A percentile compares a stretch with the other conserved stretches of the same genome.
These are phyloP conservation scores for Elsinoe perseae DNA, from an alignment of 2,329 filamentous ascomycete species.

Conservation along the genomic window DNA sequence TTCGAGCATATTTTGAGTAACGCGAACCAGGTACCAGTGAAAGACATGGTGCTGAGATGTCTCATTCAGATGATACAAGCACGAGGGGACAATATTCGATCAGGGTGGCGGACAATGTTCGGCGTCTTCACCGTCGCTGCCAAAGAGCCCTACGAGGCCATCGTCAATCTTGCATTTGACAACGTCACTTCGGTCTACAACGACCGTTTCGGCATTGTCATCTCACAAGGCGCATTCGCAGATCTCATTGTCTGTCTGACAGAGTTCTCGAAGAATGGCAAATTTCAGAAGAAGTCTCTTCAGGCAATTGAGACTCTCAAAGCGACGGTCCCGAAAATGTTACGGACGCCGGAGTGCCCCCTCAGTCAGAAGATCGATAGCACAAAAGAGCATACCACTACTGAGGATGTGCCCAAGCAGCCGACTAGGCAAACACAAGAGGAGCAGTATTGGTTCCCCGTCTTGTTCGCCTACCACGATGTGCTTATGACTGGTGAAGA, in stretches of 20 bases:
- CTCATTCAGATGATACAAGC: slow-evolving; percentile 99
- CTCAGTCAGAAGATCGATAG: slow-evolving; percentile 59
- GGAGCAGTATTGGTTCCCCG: slow-evolving; percentile 97
- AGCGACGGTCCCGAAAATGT: slow-evolving; percentile 87
- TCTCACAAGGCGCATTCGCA: slow-evolving; percentile 92
- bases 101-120: slow-evolving; percentile 99
- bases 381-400: slow-evolving; percentile 41
- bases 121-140: slow-evolving; percentile 96
- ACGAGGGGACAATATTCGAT: slow-evolving; percentile 90
- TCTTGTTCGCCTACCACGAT: slow-evolving; percentile 96
- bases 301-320: slow-evolving; percentile 94
- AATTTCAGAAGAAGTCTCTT: slow-evolving; percentile 96
- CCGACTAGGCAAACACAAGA: slow-evolving; percentile 79
- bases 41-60: slow-evolving; percentile 93
- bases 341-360: slow-evolving; percentile 90
- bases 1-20: slow-evolving; percentile 98
- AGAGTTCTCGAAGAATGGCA: slow-evolving; percentile 97
- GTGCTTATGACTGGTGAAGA: slow-evolving; percentile 99
- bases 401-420: slow-evolving; percentile 50
- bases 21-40: slow-evolving; percentile 81
- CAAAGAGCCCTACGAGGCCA: slow-evolving; percentile 80
- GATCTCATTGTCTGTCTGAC: slow-evolving; percentile 94
- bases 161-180: slow-evolving; percentile 94
- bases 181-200: slow-evolving; percentile 95
- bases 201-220: slow-evolving; percentile 88